These are phyloP conservation scores for Saccharomycopsis schoenii DNA, from an alignment of 805 yeast species.

Conservation along the genomic window DNA sequence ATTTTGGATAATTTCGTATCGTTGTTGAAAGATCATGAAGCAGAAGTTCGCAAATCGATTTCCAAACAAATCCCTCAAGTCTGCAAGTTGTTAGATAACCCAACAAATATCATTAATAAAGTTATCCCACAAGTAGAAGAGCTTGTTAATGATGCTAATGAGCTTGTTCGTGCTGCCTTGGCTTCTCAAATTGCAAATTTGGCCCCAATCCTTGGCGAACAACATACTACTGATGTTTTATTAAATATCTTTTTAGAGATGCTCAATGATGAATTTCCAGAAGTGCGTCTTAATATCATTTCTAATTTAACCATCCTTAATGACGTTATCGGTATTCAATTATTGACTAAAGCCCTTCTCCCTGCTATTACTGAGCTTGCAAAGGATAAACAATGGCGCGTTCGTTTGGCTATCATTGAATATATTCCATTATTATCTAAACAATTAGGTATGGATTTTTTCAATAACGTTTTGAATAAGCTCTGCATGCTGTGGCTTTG, in stretches of 20 bases:
- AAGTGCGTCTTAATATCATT: conserved; percentile 88
- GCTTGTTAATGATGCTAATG: conserved; percentile 83
- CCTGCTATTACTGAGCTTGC: conserved; percentile 97
- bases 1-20: conserved; percentile 48
- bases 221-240: conserved; percentile 68
- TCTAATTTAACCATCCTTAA: conserved; percentile 87
- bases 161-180: conserved; percentile 84
- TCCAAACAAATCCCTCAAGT: conserved; percentile 84
- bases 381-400: conserved; percentile 96
- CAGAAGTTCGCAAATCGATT: conserved; percentile 92
- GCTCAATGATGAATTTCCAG: conserved; percentile 96
- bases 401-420: conserved; percentile 90
- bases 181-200: conserved; percentile 82
- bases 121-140: conserved; percentile 78
- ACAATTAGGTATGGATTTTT: conserved; percentile 87
- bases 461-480: conserved; percentile 83
- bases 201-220: conserved; percentile 78
- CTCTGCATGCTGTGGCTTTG: conserved; percentile 96
- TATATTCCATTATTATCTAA: conserved; percentile 91
- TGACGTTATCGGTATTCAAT: conserved; percentile 86
- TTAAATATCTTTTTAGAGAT: conserved; percentile 84
- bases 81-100: conserved; percentile 39
- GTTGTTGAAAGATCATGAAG: conserved; percentile 85
- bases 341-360: conserved; percentile 73
- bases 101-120: conserved; percentile 43